Evolutionary conservation across 2,329 filamentous ascomycete genomes (phyloP).

Genomic region (Fusarium circinatum): DNA sequence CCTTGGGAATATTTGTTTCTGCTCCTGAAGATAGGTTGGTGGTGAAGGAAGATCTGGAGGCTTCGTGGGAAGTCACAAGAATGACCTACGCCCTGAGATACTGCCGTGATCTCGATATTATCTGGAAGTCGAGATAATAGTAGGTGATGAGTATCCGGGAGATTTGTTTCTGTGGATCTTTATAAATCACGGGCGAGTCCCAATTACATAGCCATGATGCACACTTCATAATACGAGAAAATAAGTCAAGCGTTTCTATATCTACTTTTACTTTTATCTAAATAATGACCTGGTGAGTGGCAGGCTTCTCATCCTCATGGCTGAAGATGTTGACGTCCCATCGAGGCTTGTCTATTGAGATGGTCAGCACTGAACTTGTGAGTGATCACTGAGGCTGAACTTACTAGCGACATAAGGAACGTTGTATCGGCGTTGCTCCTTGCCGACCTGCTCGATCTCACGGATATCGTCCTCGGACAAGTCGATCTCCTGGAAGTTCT

Average conservation of each 20-base stretch:
- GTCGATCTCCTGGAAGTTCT: not conserved
- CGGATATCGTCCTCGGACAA: not conserved
- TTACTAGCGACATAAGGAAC: not conserved
- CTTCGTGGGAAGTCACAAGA: slow-evolving; percentile 26
- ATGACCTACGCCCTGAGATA: slow-evolving; percentile 28
- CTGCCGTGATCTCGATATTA: slow-evolving; percentile 30
- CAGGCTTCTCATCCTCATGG: not conserved
- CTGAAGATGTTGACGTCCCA: not conserved
- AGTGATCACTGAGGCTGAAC: fast-evolving
- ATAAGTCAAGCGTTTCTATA: not conserved
- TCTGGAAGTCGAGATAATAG: not conserved
- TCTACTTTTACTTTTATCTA: not conserved
- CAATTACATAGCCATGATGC: not conserved
- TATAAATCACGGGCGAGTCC: fast-evolving
- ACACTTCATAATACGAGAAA: not conserved
- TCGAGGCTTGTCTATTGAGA: not conserved
- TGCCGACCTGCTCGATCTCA: not conserved
- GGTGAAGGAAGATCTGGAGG: slow-evolving; percentile 27
- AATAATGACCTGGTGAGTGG: not conserved
- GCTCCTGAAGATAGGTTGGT: slow-evolving; percentile 14
- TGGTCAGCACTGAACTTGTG: not conserved
- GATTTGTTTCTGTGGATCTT: not conserved
- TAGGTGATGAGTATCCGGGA: too few relatives aligned
- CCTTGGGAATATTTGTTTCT: slow-evolving; percentile 30
- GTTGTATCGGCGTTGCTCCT: not conserved